Percentiles rank a stretch among this genome's conserved stretches.
phyloP scores from a whole-genome alignment of 2,329 filamentous ascomycete species.

The Colletotrichum coccodes region DNA sequence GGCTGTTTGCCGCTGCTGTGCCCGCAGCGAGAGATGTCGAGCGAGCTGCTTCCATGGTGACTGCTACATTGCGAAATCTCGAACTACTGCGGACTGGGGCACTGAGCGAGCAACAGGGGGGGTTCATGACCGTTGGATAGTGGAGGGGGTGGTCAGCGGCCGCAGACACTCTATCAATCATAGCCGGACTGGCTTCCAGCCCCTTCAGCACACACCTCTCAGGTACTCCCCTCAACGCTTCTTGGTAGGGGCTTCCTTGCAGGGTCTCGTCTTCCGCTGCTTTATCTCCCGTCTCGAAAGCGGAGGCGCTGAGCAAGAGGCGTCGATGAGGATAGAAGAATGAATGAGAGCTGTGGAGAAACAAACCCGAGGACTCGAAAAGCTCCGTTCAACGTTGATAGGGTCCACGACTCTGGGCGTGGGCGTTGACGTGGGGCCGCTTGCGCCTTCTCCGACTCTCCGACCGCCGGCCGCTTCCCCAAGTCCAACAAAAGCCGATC shows the following conservation, averaged over 20 bases:
- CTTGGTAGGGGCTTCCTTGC: conserved; percentile 14
- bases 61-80: neutral
- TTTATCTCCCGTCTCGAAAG: conserved; percentile 14
- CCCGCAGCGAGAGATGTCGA: neutral
- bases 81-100: neutral
- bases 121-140: neutral
- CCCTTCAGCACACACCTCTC: conserved; percentile 18
- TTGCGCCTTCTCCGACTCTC: conserved; percentile 15
- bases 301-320: conserved; percentile 15
- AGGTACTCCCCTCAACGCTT: neutral
- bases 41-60: neutral
- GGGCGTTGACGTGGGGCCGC: conserved; percentile 18
- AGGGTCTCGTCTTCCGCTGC: conserved; percentile 7
- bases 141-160: conserved; percentile 20
- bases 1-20: neutral
- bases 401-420: neutral
- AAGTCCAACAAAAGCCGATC: conserved; percentile 7
- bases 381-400: conserved; percentile 1
- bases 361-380: neutral
- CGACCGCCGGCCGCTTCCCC: conserved; percentile 14
- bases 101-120: neutral
- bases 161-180: conserved; percentile 8
- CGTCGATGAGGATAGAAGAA: neutral
- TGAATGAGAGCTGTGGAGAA: conserved; percentile 10
- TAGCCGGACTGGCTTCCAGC: conserved; percentile 15